A percentile compares a stretch with the other conserved stretches of the same genome.
phyloP scores from a whole-genome alignment of 495 filamentous ascomycete species.

The Polyplosphaeria fusca region DNA sequence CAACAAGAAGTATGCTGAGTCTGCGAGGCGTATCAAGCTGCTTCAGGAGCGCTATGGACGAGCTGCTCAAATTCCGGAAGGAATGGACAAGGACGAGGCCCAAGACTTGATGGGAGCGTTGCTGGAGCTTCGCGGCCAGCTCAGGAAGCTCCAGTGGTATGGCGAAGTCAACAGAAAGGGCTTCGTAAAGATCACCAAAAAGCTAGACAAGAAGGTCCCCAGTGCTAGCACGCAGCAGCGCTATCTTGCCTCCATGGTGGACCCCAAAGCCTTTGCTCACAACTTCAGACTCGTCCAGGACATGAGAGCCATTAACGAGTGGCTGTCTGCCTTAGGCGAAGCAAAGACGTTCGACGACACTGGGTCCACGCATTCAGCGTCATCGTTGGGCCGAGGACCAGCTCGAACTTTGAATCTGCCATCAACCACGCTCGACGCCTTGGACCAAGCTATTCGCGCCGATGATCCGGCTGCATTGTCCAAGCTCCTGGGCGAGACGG shows the following conservation, averaged over 20 bases:
- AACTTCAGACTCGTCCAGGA: conserved; percentile 62
- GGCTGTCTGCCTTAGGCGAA: conserved; percentile 79
- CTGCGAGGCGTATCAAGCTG: conserved; percentile 73
- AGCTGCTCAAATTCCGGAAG: conserved; percentile 48
- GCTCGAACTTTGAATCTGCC: conserved; percentile 70
- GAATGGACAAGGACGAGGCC: conserved; percentile 68
- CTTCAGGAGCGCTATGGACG: conserved; percentile 80
- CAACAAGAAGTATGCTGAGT: conserved; percentile 87
- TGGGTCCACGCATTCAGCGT: conserved; percentile 65
- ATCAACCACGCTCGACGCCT: conserved; percentile 58
- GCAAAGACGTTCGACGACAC: conserved; percentile 66
- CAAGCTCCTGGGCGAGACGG: conserved; percentile 56
- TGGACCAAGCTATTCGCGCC: conserved; percentile 73
- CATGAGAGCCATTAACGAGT: conserved; percentile 79
- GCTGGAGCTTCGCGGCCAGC: conserved; percentile 77
- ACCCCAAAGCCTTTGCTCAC: conserved; percentile 77
- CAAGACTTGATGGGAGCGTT: conserved; percentile 87
- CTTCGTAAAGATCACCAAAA: conserved; percentile 97
- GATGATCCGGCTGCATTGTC: conserved; percentile 65
- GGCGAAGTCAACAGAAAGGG: conserved; percentile 93
- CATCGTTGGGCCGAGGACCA: conserved; percentile 66
- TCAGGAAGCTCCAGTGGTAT: conserved; percentile 94
- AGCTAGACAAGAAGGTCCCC: conserved; percentile 86
- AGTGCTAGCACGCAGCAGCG: conserved; percentile 68
- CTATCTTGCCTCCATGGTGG: conserved; percentile 84